Conservation (phyloP, 2,329 filamentous ascomycete species). For the Cephalotrichum gorgonifer region DNA sequence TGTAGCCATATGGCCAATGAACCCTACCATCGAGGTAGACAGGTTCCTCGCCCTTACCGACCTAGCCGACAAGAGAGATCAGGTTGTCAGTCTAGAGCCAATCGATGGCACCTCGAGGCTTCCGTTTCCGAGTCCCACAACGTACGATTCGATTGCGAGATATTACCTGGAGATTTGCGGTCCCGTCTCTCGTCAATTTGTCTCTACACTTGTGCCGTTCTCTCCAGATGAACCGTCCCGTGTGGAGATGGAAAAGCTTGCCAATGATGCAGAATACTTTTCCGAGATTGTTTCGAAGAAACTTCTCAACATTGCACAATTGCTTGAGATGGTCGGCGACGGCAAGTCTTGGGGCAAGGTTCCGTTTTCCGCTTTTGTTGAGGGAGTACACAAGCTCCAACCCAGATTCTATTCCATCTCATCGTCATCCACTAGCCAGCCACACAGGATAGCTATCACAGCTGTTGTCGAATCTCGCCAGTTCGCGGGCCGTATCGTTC, state of each 20-base stretch:
- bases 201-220: neutral
- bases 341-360: neutral
- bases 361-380: neutral
- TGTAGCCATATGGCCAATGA: constrained; percentile 23
- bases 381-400: neutral
- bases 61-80: constrained; percentile 12
- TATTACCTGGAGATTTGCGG: neutral
- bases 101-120: constrained; percentile 12
- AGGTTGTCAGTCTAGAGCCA: constrained; percentile 13
- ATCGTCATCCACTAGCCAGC: neutral
- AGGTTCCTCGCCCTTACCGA: constrained; percentile 17
- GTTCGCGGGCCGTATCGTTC: neutral
- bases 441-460: neutral
- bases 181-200: neutral
- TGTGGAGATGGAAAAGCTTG: neutral
- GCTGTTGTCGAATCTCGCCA: neutral
- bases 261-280: neutral
- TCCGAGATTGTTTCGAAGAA: neutral
- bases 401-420: neutral
- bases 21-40: constrained; percentile 18
- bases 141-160: neutral
- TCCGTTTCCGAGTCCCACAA: constrained; percentile 17
- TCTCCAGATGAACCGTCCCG: neutral
- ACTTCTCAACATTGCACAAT: neutral
- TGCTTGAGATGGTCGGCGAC: neutral